Evolutionary conservation across 1,284 basidiomycete genomes (phyloP), one percentile per base, ranked within the genome.

Genomic region (Ceratobasidium sp.): DNA sequence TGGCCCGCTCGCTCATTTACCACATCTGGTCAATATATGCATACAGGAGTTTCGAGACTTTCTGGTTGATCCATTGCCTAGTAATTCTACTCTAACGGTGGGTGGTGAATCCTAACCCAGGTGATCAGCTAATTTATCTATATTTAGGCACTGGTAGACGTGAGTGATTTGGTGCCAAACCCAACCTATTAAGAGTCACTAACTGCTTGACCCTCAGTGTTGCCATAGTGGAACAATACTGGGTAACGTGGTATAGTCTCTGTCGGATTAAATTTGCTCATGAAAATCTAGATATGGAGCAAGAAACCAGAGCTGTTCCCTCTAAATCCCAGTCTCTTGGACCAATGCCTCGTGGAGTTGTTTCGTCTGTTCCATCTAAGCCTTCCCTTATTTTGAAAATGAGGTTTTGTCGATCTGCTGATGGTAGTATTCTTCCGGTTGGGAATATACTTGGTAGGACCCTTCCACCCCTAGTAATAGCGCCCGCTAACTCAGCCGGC

Each of bases 181-280:
- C 1, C 14, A 19, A 49, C 9, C 42, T 16, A 39, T 42, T 7
- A 36, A 36, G n/a, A n/a, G 16, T 49, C 1, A 39, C n/a, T 2
- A 25, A 46, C 16, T 14, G 14, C 25, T 2, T 13, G 6, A 5
- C 23, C 16, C 25, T 39, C 39, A 67, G 64, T 67, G 64, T 30
- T 67, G 64, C 29, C 64, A 67, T 27, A 67, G 64, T 27, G 64
- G 64, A 33, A 67, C 64, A 9, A 67, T 67, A 33, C 53, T 67
- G 8, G 64, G 64, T 56, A 25, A 44, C 39, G 30, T 14, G 21
- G 5, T 30, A 21, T 29, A 8, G 1, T 8, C 52, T 49, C 14
- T 21, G 11, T 36, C 25, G 19, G 41, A 7, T 3, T 56, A 25
- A 47, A 13, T 9, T 50, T 3, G 7, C 7, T 25, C 23, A 21